These are phyloP conservation scores for Xerocomellus amylosporus DNA, from an alignment of 768 basidiomycete species.

Conservation along the genomic window DNA sequence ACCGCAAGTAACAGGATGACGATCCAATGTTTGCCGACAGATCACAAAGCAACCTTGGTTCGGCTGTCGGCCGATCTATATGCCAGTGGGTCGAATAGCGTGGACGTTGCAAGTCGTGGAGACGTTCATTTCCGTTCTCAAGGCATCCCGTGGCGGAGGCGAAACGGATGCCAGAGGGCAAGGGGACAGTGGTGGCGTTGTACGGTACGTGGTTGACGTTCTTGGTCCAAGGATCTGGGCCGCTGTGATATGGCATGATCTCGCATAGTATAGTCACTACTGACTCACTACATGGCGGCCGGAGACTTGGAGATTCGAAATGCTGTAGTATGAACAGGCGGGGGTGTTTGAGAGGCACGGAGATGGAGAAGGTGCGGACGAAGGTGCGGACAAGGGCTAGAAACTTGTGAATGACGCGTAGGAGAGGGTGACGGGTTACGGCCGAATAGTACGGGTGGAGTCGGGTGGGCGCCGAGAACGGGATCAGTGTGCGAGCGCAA, in stretches of 20 bases:
- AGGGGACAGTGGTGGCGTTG: no score
- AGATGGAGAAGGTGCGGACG: background rate
- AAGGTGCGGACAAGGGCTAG: background rate
- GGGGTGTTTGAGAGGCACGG: background rate
- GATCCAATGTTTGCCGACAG: background rate
- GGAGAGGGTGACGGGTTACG: background rate
- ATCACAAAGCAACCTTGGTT: background rate
- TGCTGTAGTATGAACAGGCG: background rate
- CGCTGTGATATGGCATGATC: background rate
- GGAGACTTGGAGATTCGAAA: background rate
- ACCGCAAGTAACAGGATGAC: no score
- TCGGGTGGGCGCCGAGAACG: constrained; percentile 7
- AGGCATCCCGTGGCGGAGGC: no score
- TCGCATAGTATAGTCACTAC: background rate
- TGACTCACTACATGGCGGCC: background rate
- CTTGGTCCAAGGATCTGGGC: background rate
- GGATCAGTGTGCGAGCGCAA: background rate
- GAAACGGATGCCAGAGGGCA: no score
- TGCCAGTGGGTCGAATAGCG: no score
- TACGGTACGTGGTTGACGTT: no score
- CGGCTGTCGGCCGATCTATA: background rate
- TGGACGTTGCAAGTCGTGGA: no score
- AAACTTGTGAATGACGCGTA: background rate
- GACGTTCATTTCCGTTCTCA: no score
- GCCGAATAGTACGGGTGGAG: constrained; percentile 4